phyloP scores from a whole-genome alignment of 345 rosid species.

The Syzygium grande region DNA sequence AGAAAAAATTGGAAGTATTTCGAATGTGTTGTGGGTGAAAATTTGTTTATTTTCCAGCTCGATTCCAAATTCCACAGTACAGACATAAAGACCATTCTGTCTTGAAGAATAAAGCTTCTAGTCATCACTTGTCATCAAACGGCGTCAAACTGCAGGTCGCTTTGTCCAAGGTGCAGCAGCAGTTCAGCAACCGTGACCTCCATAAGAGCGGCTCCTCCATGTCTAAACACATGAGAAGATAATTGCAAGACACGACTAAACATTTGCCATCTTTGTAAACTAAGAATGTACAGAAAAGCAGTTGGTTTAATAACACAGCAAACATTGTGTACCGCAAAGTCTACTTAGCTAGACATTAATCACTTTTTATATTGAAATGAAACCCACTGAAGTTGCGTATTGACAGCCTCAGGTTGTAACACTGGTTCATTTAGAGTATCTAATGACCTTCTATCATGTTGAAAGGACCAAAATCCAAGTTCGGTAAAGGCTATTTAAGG shows the following conservation, averaged over 20 bases:
- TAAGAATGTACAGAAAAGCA: background rate
- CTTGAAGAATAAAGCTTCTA: background rate
- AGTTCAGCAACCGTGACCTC: background rate
- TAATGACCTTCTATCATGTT: background rate
- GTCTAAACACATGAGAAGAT: background rate
- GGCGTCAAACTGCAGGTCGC: background rate
- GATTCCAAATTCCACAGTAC: background rate
- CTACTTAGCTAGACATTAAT: too few species aligned
- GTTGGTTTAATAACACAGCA: background rate
- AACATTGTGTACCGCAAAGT: background rate
- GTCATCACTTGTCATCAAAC: background rate
- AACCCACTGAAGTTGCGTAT: background rate
- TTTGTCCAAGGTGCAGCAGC: background rate
- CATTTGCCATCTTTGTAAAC: too few species aligned
- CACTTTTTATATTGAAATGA: too few species aligned
- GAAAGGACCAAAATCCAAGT: background rate
- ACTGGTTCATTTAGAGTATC: background rate
- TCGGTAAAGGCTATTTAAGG: background rate
- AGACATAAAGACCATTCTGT: background rate
- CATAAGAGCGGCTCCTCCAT: background rate
- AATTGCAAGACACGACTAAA: background rate
- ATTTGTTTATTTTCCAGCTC: background rate
- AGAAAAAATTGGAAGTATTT: background rate
- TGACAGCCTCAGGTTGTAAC: background rate
- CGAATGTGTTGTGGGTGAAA: background rate